Conservation (phyloP, 2,329 filamentous ascomycete genomes). For the Talaromyces sp. region DNA sequence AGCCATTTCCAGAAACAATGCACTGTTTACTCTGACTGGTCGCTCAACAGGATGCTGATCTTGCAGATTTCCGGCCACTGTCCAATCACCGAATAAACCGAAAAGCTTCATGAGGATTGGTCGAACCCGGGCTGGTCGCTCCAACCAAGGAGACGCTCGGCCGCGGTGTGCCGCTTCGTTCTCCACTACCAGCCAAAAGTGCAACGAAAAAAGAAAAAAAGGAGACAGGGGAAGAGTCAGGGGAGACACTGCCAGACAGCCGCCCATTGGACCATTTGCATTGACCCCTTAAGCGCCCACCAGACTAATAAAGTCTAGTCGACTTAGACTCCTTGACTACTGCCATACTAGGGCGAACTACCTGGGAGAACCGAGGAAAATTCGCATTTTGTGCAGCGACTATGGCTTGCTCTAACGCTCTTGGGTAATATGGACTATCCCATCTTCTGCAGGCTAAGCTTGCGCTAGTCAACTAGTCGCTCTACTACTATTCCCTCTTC, state of each 20-base stretch:
- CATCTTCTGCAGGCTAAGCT: constrained; percentile 4
- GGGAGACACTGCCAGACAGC: not conserved
- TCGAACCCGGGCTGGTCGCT: not conserved
- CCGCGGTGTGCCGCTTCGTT: constrained; percentile 1
- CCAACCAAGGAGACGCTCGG: not conserved
- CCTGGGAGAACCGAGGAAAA: not conserved
- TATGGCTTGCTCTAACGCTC: constrained; percentile 7
- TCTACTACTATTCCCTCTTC: not conserved
- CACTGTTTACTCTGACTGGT: not conserved
- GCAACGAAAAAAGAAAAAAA: not conserved
- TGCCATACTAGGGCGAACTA: not conserved
- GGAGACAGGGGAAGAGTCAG: not conserved
- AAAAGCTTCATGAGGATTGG: not conserved
- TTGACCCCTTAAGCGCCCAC: constrained; percentile 8
- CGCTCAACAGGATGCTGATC: not conserved
- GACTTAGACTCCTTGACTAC: constrained; percentile 5
- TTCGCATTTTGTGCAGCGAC: constrained; percentile 2
- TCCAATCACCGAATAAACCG: constrained; percentile 5
- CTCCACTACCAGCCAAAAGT: not conserved
- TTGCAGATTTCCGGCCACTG: not conserved
- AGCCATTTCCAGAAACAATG: not conserved
- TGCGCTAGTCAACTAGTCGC: not conserved
- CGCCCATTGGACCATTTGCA: constrained; percentile 4
- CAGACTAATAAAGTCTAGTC: not conserved
- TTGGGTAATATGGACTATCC: not conserved